Conservation (phyloP, 148 eudicot genomes). For the Silene latifolia region DNA sequence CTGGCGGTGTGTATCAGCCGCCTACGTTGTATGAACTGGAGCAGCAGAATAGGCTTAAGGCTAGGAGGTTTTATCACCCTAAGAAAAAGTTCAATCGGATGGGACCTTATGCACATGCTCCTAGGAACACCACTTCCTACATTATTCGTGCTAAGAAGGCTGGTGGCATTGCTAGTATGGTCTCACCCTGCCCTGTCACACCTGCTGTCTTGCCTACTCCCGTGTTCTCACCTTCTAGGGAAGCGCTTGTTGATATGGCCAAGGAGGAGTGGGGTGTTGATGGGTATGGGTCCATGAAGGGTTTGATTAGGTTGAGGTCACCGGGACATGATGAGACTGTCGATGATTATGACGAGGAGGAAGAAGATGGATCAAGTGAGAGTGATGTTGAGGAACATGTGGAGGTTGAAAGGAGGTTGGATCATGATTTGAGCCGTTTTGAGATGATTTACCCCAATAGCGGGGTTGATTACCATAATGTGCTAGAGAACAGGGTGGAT, state of each 20-base stretch:
- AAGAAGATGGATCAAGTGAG: conserved; percentile 69
- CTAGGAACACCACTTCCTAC: conserved; percentile 79
- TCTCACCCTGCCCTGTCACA: conserved; percentile 79
- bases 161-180: conserved; percentile 79
- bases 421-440: conserved; percentile 89
- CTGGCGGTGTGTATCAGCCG: neutral
- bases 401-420: conserved; percentile 94
- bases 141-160: conserved; percentile 81
- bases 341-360: conserved; percentile 78
- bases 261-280: conserved; percentile 99
- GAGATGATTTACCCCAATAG: conserved; percentile 78
- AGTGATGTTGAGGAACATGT: conserved; percentile 98
- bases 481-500: conserved; percentile 66
- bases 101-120: conserved; percentile 82
- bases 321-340: conserved; percentile 62
- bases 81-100: conserved; percentile 68
- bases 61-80: conserved; percentile 53
- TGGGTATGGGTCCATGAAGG: conserved; percentile 97
- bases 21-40: conserved; percentile 52
- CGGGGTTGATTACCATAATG: conserved; percentile 40
- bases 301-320: conserved; percentile 78
- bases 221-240: conserved; percentile 77
- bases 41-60: conserved; percentile 72
- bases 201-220: conserved; percentile 95
- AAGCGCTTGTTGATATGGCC: conserved; percentile 89